A percentile compares a stretch with the other conserved stretches of the same genome.
phyloP scores from a whole-genome alignment of 2,329 filamentous ascomycete species.

The Chrysosporium keratinophilum region DNA sequence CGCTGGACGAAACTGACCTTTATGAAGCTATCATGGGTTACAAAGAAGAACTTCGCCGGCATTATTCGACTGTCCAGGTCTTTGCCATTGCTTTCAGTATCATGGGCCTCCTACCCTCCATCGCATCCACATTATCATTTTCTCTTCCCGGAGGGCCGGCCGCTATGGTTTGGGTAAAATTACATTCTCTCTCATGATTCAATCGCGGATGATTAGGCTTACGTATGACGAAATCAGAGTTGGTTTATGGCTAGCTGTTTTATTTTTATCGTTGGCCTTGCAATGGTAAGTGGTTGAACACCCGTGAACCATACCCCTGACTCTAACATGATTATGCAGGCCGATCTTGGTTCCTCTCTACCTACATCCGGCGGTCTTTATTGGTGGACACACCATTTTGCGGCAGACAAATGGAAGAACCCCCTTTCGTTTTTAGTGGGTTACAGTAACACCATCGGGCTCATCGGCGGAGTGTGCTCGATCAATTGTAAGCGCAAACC shows the following conservation, averaged over 20 bases:
- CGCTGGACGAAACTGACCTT: background rate
- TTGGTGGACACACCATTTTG: conserved; percentile 52
- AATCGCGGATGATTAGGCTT: background rate
- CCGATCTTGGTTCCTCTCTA: conserved; percentile 46
- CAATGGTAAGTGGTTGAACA: conserved; percentile 40
- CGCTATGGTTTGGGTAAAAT: conserved; percentile 49
- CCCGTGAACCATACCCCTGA: background rate
- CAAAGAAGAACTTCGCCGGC: conserved; percentile 52
- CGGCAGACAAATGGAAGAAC: conserved; percentile 45
- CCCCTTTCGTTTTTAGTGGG: conserved; percentile 51
- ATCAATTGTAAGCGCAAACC: conserved; percentile 41
- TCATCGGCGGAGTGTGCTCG: conserved; percentile 52
- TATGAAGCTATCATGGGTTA: conserved; percentile 34
- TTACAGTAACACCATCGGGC: conserved; percentile 51
- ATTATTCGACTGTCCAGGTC: conserved; percentile 53
- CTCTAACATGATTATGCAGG: conserved; percentile 22
- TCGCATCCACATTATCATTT: conserved; percentile 49
- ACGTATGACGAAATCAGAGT: conserved; percentile 25
- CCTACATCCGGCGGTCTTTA: conserved; percentile 51
- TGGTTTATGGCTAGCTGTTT: conserved; percentile 50
- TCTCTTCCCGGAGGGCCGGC: conserved; percentile 50
- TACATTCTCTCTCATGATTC: background rate
- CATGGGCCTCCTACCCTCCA: conserved; percentile 53
- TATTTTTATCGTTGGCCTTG: conserved; percentile 50
- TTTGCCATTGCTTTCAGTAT: conserved; percentile 52